Evolutionary conservation across 352 stramenopile genomes (phyloP).

Genomic region (Labyrinthula sp.): DNA sequence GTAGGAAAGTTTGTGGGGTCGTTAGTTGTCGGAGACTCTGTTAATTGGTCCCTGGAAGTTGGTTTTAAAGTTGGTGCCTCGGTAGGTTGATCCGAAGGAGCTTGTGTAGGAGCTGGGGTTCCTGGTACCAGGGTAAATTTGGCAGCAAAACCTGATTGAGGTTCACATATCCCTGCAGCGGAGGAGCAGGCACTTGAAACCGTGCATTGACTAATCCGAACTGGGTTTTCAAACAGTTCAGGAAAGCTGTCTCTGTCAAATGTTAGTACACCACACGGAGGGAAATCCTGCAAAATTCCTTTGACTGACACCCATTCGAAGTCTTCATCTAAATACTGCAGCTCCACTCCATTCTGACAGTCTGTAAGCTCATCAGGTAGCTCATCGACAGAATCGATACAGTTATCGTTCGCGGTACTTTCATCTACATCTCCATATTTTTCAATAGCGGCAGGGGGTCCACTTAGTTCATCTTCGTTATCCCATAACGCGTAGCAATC

Average conservation of each 20-base stretch:
- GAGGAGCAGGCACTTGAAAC: not conserved
- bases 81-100: not conserved
- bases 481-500: slow-evolving; percentile 5
- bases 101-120: not conserved
- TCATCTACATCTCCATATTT: too few species aligned
- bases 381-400: slow-evolving; percentile 7
- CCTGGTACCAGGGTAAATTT: too few species aligned
- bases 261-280: slow-evolving; percentile 7
- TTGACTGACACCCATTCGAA: slow-evolving; percentile 2
- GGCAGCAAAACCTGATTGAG: too few species aligned
- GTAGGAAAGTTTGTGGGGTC: too few species aligned
- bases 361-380: not conserved
- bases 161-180: too few species aligned
- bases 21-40: too few species aligned
- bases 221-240: slow-evolving; percentile 19
- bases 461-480: too few species aligned
- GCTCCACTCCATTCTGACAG: slow-evolving; percentile 1
- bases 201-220: slow-evolving; percentile 13
- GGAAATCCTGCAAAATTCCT: slow-evolving; percentile 5
- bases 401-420: too few species aligned
- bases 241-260: slow-evolving; percentile 7
- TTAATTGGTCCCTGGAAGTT: not conserved
- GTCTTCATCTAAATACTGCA: slow-evolving; percentile 11
- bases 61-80: slow-evolving; percentile 1
- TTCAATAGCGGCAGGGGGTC: too few species aligned